Evolutionary conservation across 148 eudicot genomes (phyloP).

Genomic region (Chenopodium quinoa): DNA sequence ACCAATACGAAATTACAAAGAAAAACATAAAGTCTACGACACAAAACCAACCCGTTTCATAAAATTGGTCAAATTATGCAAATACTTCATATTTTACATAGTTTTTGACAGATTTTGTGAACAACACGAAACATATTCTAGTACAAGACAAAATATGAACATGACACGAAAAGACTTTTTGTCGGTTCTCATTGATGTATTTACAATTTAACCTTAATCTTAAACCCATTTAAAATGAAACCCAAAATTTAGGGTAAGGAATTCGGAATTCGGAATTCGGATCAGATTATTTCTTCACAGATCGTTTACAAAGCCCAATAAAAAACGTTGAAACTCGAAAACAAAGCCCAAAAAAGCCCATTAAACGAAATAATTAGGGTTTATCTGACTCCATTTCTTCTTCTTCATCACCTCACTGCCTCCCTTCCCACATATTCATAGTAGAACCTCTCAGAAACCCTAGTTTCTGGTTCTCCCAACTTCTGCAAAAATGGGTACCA

Average conservation of each 20-base stretch:
- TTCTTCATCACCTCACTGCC: background rate
- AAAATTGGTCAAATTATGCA: too few relatives aligned
- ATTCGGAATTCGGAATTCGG: background rate
- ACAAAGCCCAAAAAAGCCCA: background rate
- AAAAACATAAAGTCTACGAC: too few relatives aligned
- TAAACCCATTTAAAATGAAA: too few relatives aligned
- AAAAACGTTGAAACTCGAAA: background rate
- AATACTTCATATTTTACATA: too few relatives aligned
- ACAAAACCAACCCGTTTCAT: too few relatives aligned
- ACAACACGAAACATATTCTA: too few relatives aligned
- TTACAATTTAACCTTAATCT: too few relatives aligned
- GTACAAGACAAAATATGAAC: too few relatives aligned
- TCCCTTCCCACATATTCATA: background rate
- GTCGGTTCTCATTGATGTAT: too few relatives aligned
- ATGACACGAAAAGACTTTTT: too few relatives aligned
- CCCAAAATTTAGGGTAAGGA: background rate
- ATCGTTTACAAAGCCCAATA: background rate
- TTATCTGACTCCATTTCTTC: background rate
- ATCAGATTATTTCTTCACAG: background rate
- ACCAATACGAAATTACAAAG: too few relatives aligned
- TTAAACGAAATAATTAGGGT: background rate
- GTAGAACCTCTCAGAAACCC: background rate
- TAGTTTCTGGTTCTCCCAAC: background rate
- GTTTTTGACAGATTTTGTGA: too few relatives aligned
- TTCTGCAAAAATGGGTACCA: constrained; percentile 22